Percentiles rank a stretch among this genome's conserved stretches.
Conservation (phyloP, 306 rosid species). For the Parietaria judaica region DNA sequence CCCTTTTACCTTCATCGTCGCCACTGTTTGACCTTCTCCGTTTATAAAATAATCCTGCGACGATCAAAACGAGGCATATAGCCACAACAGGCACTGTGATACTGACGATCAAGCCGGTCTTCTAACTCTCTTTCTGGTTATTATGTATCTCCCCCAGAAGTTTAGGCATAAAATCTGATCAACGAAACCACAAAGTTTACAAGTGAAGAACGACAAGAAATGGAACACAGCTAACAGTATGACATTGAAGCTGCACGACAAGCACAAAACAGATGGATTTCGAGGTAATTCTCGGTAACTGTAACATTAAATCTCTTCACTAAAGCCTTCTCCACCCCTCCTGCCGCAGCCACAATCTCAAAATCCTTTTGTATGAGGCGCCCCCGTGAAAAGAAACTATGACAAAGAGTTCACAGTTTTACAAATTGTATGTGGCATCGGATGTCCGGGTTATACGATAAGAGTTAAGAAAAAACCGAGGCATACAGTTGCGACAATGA, state of each 20-base stretch:
- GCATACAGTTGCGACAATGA: constrained; percentile 17
- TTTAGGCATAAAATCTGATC: constrained; percentile 8
- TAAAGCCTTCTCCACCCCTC: constrained; percentile 18
- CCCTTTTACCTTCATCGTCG: constrained; percentile 16
- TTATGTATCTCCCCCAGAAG: constrained; percentile 12
- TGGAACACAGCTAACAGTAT: neutral
- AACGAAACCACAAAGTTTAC: neutral
- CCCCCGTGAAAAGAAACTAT: constrained; percentile 8
- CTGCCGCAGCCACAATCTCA: constrained; percentile 17
- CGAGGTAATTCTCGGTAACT: constrained; percentile 19
- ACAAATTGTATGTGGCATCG: too few species aligned
- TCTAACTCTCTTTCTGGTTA: constrained; percentile 9
- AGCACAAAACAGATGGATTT: constrained; percentile 22
- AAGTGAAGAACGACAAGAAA: neutral
- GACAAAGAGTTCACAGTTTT: neutral
- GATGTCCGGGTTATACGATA: neutral
- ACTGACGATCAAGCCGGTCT: constrained; percentile 14
- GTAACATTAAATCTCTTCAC: constrained; percentile 13
- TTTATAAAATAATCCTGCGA: constrained; percentile 6
- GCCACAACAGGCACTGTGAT: constrained; percentile 7
- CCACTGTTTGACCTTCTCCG: constrained; percentile 4
- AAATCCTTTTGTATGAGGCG: constrained; percentile 7
- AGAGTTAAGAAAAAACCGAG: neutral
- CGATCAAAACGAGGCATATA: constrained; percentile 5
- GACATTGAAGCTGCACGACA: constrained; percentile 11